Evolutionary conservation across 176 grass and related monocot species (phyloP).

Genomic region (Ananas comosus): DNA sequence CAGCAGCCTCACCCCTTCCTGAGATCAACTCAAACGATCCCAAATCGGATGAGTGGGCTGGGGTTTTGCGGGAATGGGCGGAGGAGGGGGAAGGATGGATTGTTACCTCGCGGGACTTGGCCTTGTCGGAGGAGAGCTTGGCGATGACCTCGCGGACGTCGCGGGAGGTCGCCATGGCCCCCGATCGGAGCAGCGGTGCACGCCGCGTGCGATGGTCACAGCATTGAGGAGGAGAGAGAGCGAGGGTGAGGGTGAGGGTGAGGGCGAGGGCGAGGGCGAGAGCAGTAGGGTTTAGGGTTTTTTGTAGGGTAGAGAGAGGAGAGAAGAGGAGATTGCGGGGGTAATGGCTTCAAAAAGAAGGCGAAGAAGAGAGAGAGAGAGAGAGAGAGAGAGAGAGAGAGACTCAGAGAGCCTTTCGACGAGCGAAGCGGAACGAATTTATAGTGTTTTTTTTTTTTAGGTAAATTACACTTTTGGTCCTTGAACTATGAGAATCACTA

Average conservation of each 20-base stretch:
- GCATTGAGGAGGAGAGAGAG: neutral
- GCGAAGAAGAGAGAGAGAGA: neutral
- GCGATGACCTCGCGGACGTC: conserved; percentile 58
- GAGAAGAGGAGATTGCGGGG: neutral
- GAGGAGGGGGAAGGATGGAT: neutral
- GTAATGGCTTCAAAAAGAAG: neutral
- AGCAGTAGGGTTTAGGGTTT: neutral
- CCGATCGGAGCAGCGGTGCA: neutral
- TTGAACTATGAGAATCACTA: too few species aligned
- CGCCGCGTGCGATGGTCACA: neutral
- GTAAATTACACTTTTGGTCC: too few species aligned
- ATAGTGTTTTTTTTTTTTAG: too few species aligned
- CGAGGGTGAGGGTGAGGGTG: neutral
- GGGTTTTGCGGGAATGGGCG: neutral
- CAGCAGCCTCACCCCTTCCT: conserved; percentile 82
- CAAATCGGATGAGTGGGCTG: neutral
- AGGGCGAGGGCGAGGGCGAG: neutral
- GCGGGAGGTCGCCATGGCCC: conserved; percentile 40
- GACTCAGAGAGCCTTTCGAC: too few species aligned
- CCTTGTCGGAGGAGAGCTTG: conserved; percentile 77
- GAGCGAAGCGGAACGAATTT: too few species aligned
- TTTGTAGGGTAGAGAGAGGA: neutral
- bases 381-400: too few species aligned
- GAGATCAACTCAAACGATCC: neutral
- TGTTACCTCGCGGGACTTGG: conserved; percentile 54